Base-by-base conservation (phyloP, 2,329 filamentous ascomycete genomes). In the Cadophora gregata region DNA sequence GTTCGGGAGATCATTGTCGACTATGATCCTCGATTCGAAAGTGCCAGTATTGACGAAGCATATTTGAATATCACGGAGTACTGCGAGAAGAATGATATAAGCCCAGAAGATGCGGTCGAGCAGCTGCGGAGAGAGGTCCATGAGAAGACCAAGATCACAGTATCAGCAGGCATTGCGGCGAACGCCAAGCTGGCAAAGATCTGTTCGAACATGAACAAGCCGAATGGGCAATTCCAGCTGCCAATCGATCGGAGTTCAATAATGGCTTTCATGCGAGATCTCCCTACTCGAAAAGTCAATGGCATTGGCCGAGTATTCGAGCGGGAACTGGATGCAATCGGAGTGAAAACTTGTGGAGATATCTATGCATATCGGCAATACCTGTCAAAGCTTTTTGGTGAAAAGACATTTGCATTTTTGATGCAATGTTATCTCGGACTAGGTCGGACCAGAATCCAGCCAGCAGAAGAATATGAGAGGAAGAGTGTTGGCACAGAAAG, bases 131-230 rank as follows among this genome's bases (percentile, higher is more conserved):
- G 83, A 12, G 88, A 97, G 74, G 87, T 99, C 0, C 84, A 90
- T 45, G 86, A 92, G 67, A 88, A 86, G 74, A 91, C 93, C 0
- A 88, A 90, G 47, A 90, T 99, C 65, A 97, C 94, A 0, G 90
- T 99, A 3, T 97, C 94, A 19, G 96, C 95, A 0, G 96, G 96
- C 0, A 97, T 99, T 67, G 95, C 93, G 0, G 91, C 93, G 1
- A 99, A 99, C 77, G 90, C 94, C 0, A 95, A 93, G 76, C 83
- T 99, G 16, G 95, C 96, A 33, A 99, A 99, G 79, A 97, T 99
- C 36, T 93, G 91, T 73, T 97, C 93, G 21, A 97, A 99, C 76
- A 88, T 91, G 78, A 97, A 98, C 79, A 99, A 99, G 76, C 96
- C 96, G 0, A 97, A 99, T 73, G 96, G 96, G 0, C 96, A 98